Conservation (phyloP, 495 filamentous ascomycete genomes). For the Trichoderma asperelloides region DNA sequence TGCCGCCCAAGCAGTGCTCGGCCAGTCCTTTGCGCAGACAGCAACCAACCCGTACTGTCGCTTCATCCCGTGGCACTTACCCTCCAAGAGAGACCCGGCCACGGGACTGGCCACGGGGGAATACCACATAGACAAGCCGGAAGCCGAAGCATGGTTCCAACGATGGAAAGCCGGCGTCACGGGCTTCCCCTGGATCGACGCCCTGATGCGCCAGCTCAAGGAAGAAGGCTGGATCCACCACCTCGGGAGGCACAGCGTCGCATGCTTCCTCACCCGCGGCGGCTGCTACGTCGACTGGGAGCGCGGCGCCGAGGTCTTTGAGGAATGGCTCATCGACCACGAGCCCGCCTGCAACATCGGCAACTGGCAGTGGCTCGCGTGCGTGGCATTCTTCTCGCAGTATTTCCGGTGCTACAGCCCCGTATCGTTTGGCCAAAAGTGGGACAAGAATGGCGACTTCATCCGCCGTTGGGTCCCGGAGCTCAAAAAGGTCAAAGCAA, state of each 20-base stretch:
- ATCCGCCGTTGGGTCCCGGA: constrained; percentile 55
- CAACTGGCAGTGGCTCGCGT: constrained; percentile 71
- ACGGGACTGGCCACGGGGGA: constrained; percentile 33
- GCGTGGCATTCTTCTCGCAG: constrained; percentile 57
- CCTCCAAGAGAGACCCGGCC: constrained; percentile 37
- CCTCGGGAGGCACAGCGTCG: constrained; percentile 60
- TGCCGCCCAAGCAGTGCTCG: constrained; percentile 56
- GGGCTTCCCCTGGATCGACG: constrained; percentile 68
- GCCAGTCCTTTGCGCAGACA: constrained; percentile 47
- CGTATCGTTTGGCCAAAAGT: constrained; percentile 57
- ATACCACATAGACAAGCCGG: constrained; percentile 46
- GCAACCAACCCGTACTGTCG: constrained; percentile 49
- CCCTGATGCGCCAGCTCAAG: constrained; percentile 62
- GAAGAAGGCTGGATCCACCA: constrained; percentile 69
- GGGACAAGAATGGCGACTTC: constrained; percentile 53
- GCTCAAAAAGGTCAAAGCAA: constrained; percentile 46
- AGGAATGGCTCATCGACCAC: constrained; percentile 63
- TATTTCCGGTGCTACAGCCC: constrained; percentile 61
- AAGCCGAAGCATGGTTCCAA: constrained; percentile 52
- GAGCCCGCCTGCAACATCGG: constrained; percentile 60
- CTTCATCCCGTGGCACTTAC: constrained; percentile 65
- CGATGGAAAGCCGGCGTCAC: constrained; percentile 58
- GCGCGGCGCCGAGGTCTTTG: constrained; percentile 63
- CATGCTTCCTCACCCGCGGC: constrained; percentile 63
- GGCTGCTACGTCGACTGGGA: constrained; percentile 70